These are phyloP conservation scores for Colletotrichum lini DNA, from an alignment of 2,329 filamentous ascomycete species.

Conservation along the genomic window DNA sequence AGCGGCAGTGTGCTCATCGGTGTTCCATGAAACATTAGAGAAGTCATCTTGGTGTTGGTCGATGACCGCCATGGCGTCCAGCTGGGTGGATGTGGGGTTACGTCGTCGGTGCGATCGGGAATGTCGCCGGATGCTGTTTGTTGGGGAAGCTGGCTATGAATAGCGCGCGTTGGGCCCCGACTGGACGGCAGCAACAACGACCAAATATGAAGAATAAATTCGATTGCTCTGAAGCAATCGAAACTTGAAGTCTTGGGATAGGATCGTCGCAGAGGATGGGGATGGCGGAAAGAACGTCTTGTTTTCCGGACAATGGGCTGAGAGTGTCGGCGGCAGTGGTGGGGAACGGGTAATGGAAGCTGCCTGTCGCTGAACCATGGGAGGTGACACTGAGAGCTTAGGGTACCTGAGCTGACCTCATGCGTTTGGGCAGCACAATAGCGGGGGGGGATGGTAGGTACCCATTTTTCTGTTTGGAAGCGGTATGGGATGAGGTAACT, in stretches of 20 bases:
- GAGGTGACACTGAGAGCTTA: constrained; percentile 39
- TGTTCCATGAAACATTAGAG: constrained; percentile 85
- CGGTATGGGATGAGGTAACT: constrained; percentile 28
- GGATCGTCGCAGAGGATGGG: constrained; percentile 31
- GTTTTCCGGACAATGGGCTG: constrained; percentile 33
- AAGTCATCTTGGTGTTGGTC: constrained; percentile 76
- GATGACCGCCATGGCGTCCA: constrained; percentile 60
- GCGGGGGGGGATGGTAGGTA: constrained; percentile 24
- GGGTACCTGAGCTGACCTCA: constrained; percentile 25
- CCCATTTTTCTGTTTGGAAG: constrained; percentile 16
- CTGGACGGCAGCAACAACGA: not conserved
- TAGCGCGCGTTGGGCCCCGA: not conserved
- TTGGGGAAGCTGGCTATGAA: not conserved
- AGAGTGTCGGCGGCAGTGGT: constrained; percentile 41
- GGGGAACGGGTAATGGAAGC: constrained; percentile 34
- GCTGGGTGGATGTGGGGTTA: constrained; percentile 41
- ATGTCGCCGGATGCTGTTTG: not conserved
- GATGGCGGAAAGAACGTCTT: constrained; percentile 29
- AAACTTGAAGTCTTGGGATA: constrained; percentile 4
- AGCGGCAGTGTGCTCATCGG: constrained; percentile 61
- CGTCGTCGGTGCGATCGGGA: constrained; percentile 30
- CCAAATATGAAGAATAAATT: not conserved
- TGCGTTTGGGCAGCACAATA: constrained; percentile 36
- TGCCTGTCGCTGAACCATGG: constrained; percentile 34
- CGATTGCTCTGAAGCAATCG: not conserved